Percentiles rank a stretch among this genome's conserved stretches.
These are phyloP conservation scores for Cladosporium sp. DNA, from an alignment of 2,329 filamentous ascomycete genomes.

Conservation along the genomic window DNA sequence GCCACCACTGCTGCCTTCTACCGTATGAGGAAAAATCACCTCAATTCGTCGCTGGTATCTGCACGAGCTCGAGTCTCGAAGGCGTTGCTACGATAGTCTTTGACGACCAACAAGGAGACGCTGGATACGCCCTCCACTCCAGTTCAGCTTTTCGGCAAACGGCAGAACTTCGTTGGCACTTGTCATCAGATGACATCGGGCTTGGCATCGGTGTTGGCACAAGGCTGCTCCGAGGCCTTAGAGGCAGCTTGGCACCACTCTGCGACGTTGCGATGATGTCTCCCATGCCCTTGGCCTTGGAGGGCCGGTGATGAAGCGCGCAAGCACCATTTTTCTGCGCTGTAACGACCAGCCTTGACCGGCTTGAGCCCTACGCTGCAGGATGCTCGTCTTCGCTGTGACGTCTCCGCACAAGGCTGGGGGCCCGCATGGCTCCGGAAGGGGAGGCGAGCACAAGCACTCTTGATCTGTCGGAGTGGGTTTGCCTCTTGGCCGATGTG, in stretches of 20 bases:
- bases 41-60: neutral
- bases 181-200: neutral
- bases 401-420: neutral
- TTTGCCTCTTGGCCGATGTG: neutral
- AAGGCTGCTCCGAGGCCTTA: constrained; percentile 4
- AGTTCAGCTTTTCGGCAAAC: neutral
- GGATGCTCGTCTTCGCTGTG: neutral
- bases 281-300: neutral
- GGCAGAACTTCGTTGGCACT: constrained; percentile 1
- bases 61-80: neutral
- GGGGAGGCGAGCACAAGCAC: neutral
- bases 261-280: neutral
- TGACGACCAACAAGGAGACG: neutral
- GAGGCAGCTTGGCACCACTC: neutral
- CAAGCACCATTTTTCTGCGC: neutral
- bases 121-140: neutral
- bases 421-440: constrained; percentile 1
- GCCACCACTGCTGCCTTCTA: neutral
- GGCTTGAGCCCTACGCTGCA: neutral
- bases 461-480: neutral
- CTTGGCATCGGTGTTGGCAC: constrained; percentile 1
- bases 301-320: neutral
- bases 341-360: neutral
- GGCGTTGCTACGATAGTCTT: neutral
- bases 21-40: neutral